These are phyloP conservation scores for Grifola frondosa DNA, from an alignment of 1,284 basidiomycete genomes.

Conservation along the genomic window DNA sequence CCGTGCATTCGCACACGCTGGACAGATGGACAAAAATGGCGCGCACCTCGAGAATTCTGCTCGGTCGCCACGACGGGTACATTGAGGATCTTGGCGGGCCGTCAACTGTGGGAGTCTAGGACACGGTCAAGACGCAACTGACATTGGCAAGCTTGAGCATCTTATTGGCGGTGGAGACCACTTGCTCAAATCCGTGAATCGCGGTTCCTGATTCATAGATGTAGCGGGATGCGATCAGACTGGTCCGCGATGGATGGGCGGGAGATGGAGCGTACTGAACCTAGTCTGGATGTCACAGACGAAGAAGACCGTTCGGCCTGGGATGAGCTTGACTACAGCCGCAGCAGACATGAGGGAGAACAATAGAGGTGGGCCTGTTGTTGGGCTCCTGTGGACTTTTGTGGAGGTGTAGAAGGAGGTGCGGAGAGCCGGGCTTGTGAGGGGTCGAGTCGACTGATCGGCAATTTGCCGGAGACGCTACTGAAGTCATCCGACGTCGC, in stretches of 20 bases:
- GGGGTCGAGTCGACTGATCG: too few species aligned
- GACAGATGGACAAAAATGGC: too few species aligned
- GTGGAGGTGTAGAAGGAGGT: too few species aligned
- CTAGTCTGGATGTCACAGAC: slow-evolving; percentile 79
- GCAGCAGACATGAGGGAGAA: slow-evolving; percentile 27
- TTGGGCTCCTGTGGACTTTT: background rate
- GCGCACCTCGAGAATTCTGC: slow-evolving; percentile 76
- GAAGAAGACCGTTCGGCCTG: slow-evolving; percentile 61
- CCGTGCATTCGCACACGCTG: too few species aligned
- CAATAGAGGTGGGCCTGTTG: background rate
- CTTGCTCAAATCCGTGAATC: slow-evolving; percentile 70
- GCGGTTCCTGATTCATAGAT: slow-evolving; percentile 39
- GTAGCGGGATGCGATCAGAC: background rate
- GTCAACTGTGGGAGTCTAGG: slow-evolving; percentile 1
- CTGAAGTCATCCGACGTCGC: too few species aligned
- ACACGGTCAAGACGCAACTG: background rate
- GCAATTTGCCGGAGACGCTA: too few species aligned
- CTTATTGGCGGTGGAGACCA: slow-evolving; percentile 69
- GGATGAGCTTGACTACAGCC: slow-evolving; percentile 40
- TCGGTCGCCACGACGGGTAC: slow-evolving; percentile 80
- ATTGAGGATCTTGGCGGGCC: slow-evolving; percentile 50
- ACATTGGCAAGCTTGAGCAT: slow-evolving; percentile 79
- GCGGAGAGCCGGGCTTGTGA: too few species aligned
- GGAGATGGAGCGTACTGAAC: slow-evolving; percentile 58
- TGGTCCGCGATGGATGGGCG: background rate